Percentiles rank a stretch among this genome's conserved stretches.
Conservation (phyloP, 805 yeast species). For the Komagataella phaffii region DNA sequence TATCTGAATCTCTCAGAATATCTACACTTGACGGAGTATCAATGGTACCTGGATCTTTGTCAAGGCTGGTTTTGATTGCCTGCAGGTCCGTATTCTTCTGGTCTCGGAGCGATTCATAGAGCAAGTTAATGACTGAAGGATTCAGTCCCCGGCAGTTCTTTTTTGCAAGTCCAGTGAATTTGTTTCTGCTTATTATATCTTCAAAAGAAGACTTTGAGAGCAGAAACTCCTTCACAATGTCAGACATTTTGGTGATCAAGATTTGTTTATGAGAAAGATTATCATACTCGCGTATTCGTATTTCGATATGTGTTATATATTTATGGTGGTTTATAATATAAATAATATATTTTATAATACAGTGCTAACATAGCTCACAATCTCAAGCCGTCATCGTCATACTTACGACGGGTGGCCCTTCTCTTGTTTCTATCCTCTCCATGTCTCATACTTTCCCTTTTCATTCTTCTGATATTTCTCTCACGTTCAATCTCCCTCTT, state of each 20-base stretch:
- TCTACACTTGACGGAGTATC: not conserved
- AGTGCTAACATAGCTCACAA: not conserved
- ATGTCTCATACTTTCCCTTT: constrained; percentile 81
- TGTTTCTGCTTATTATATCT: constrained; percentile 1
- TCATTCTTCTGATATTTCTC: constrained; percentile 78
- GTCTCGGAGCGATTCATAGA: not conserved
- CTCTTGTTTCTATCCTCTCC: constrained; percentile 30
- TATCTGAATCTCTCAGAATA: not conserved
- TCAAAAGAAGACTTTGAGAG: constrained; percentile 3
- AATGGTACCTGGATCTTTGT: not conserved
- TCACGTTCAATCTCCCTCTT: constrained; percentile 92
- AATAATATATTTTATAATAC: not conserved
- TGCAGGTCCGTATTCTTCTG: not conserved
- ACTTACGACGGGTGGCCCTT: constrained; percentile 18
- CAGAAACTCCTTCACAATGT: constrained; percentile 3
- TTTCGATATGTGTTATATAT: not conserved
- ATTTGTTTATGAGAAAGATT: not conserved
- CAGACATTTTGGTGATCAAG: not conserved
- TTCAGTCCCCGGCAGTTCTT: not conserved
- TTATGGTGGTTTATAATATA: not conserved
- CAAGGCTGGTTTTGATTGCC: not conserved
- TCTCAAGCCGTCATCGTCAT: constrained; percentile 19
- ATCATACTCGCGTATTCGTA: not conserved
- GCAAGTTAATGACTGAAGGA: not conserved
- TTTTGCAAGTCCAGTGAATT: not conserved